phyloP scores from a whole-genome alignment of 805 yeast genomes.

The Myxozyma monticola region DNA sequence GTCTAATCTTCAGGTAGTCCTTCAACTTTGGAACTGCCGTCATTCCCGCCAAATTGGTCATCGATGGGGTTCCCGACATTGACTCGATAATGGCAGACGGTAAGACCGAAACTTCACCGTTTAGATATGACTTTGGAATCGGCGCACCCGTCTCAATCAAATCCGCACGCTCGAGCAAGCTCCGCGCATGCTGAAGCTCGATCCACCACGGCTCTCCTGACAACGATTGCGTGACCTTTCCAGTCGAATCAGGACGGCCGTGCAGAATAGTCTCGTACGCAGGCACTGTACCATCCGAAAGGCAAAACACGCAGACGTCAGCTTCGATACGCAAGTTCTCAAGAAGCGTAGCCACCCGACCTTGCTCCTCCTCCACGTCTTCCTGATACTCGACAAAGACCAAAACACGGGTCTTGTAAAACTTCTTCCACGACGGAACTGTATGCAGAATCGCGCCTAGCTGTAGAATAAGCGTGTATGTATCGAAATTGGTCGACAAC shows the following conservation, averaged over 20 bases:
- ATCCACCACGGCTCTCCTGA: slow-evolving; percentile 84
- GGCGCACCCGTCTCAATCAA: slow-evolving; percentile 26
- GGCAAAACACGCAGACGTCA: slow-evolving; percentile 68
- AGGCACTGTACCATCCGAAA: slow-evolving; percentile 54
- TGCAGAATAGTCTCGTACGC: slow-evolving; percentile 75
- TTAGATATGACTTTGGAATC: slow-evolving; percentile 24
- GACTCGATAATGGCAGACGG: slow-evolving; percentile 22
- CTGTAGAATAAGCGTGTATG: slow-evolving; percentile 90
- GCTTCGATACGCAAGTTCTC: slow-evolving; percentile 84
- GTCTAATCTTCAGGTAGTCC: slow-evolving; percentile 31
- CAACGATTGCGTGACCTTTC: slow-evolving; percentile 53
- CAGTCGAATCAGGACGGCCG: slow-evolving; percentile 53
- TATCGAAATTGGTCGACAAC: slow-evolving; percentile 87
- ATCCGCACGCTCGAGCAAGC: slow-evolving; percentile 30
- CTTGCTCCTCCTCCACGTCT: slow-evolving; percentile 70
- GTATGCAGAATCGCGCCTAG: slow-evolving; percentile 90
- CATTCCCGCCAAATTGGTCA: slow-evolving; percentile 3
- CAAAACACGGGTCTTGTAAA: slow-evolving; percentile 74
- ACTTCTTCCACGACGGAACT: slow-evolving; percentile 87
- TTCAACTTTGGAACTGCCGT: slow-evolving; percentile 19
- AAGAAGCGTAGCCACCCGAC: slow-evolving; percentile 61
- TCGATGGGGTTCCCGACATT: slow-evolving; percentile 5
- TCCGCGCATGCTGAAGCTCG: slow-evolving; percentile 61
- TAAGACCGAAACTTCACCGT: slow-evolving; percentile 22
- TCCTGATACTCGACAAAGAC: slow-evolving; percentile 79